These are phyloP conservation scores for Podila epigama DNA, from an alignment of 192 early-diverging fungal species.

Conservation along the genomic window DNA sequence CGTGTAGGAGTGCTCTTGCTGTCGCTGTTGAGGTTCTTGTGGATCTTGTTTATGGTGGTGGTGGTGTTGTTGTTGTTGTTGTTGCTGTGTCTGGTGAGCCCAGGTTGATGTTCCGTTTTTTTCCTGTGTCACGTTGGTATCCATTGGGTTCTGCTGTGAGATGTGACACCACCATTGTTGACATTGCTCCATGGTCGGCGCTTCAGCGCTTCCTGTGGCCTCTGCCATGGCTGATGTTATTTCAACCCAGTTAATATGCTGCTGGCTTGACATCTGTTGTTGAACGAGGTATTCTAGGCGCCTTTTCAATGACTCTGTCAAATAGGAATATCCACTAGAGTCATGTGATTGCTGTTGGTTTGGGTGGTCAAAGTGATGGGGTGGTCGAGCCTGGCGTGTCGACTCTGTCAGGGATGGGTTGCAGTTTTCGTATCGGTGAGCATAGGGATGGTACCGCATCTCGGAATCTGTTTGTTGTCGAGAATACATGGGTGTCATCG, in stretches of 20 bases:
- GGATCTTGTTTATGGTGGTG: no score
- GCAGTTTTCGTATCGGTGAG: not conserved
- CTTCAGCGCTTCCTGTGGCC: no score
- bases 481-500: not conserved
- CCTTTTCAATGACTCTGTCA: conserved; percentile 28
- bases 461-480: not conserved
- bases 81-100: no score
- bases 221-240: conserved; percentile 24
- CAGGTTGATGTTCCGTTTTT: no score
- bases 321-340: conserved; percentile 28
- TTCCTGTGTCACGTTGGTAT: no score
- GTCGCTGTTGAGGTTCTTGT: no score
- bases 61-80: no score
- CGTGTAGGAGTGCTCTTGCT: not conserved
- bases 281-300: conserved; percentile 21
- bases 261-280: conserved; percentile 14
- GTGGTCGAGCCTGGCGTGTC: no score
- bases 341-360: no score
- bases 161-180: conserved; percentile 40
- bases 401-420: not conserved
- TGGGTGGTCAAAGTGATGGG: not conserved
- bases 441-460: not conserved
- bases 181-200: conserved; percentile 28
- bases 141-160: conserved; percentile 12
- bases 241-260: conserved; percentile 27